Conservation (phyloP, 2,329 filamentous ascomycete genomes). For the Neopestalotiopsis clavispora region DNA sequence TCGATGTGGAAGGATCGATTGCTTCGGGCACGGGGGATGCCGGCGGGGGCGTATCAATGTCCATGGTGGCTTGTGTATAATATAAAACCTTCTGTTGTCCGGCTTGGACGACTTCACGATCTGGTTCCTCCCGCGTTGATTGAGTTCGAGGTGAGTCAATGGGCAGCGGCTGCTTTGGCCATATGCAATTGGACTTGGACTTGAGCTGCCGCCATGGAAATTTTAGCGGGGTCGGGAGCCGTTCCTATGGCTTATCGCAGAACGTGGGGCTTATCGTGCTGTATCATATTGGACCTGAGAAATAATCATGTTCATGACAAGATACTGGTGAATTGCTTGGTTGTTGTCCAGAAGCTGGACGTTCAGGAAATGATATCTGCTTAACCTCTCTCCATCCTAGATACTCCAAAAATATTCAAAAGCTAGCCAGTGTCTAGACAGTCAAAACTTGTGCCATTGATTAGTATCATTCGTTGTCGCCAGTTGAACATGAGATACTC, state of each 20-base stretch:
- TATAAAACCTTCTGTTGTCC: background rate
- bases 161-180: background rate
- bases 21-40: conserved; percentile 19
- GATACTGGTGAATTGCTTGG: too few species aligned
- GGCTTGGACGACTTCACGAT: background rate
- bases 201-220: conserved; percentile 7
- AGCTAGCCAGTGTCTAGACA: too few species aligned
- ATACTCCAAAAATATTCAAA: too few species aligned
- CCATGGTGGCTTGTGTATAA: conserved; percentile 20
- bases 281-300: background rate
- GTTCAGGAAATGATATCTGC: too few species aligned
- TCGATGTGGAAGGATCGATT: background rate
- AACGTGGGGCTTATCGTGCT: conserved; percentile 21
- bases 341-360: too few species aligned
- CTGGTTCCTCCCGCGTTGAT: background rate
- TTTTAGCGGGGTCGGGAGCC: conserved; percentile 23
- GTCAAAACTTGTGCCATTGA: too few species aligned
- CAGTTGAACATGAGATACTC: too few species aligned
- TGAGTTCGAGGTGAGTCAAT: background rate
- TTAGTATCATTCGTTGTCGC: too few species aligned
- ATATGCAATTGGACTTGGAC: background rate
- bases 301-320: too few species aligned
- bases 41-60: conserved; percentile 19
- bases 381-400: too few species aligned
- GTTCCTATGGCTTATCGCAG: conserved; percentile 4